Percentiles rank a stretch among this genome's conserved stretches.
Evolutionary conservation across 2,329 filamentous ascomycete species (phyloP).

Genomic region (Phaeoacremonium minimum): DNA sequence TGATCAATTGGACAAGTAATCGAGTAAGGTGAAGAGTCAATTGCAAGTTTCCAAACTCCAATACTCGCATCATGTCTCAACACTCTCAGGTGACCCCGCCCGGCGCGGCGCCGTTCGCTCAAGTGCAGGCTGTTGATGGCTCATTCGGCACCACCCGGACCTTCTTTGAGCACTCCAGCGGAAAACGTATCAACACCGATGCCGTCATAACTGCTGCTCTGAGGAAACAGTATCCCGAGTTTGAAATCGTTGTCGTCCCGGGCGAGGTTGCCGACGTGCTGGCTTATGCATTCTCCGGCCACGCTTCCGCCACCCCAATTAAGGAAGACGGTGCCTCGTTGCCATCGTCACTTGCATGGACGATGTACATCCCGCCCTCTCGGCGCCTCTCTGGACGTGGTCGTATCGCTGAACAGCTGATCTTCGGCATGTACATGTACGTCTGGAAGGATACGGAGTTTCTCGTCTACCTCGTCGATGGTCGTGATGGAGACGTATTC

Average conservation of each 20-base stretch:
- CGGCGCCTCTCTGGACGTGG: slow-evolving; percentile 36
- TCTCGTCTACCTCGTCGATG: slow-evolving; percentile 36
- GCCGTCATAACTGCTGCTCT: slow-evolving; percentile 33
- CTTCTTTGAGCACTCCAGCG: slow-evolving; percentile 36
- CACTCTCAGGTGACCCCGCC: too few species aligned
- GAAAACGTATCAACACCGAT: slow-evolving; percentile 36
- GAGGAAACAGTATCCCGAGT: slow-evolving; percentile 35
- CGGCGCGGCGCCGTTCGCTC: too few species aligned
- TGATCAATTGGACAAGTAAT: too few species aligned
- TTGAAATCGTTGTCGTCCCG: slow-evolving; percentile 33
- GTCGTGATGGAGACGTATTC: slow-evolving; percentile 28
- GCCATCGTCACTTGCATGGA: slow-evolving; percentile 31
- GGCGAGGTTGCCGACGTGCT: slow-evolving; percentile 29
- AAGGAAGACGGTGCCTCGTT: slow-evolving; percentile 17
- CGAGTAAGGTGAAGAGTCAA: too few species aligned
- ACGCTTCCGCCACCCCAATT: slow-evolving; percentile 26
- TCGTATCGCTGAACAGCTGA: slow-evolving; percentile 21
- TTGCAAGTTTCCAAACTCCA: too few species aligned
- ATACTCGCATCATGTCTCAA: too few species aligned
- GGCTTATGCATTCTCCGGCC: slow-evolving; percentile 33
- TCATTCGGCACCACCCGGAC: slow-evolving; percentile 15
- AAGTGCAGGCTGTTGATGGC: too few species aligned
- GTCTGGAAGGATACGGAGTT: slow-evolving; percentile 35
- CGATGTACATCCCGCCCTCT: slow-evolving; percentile 31
- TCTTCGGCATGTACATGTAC: slow-evolving; percentile 38